phyloP scores from a whole-genome alignment of 2,329 filamentous ascomycete genomes.

The Fusarium sp. region DNA sequence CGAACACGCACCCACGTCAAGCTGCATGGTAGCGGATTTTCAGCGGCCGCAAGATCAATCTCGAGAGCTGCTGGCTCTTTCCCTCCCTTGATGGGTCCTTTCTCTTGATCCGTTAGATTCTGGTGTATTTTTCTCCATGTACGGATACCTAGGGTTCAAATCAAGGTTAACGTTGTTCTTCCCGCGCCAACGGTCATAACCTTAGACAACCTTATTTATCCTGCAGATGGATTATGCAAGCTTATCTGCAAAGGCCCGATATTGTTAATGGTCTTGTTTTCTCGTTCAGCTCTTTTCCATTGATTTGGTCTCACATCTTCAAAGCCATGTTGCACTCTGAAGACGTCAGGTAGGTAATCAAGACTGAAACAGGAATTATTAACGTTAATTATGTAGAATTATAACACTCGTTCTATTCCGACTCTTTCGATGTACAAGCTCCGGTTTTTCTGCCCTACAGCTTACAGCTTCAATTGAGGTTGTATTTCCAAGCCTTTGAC shows the following conservation, averaged over 20 bases:
- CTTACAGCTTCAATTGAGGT: slow-evolving; percentile 10
- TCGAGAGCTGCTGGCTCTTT: not conserved
- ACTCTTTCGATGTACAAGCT: too few relatives aligned
- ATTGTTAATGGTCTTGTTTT: not conserved
- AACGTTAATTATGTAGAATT: too few relatives aligned
- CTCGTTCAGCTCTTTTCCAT: too few relatives aligned
- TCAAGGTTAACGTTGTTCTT: slow-evolving; percentile 28
- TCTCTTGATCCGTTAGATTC: not conserved
- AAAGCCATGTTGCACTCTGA: not conserved
- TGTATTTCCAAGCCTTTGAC: slow-evolving; percentile 33
- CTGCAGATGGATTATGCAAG: slow-evolving; percentile 25
- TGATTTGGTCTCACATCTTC: too few relatives aligned
- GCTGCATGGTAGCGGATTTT: slow-evolving; percentile 13
- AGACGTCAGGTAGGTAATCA: not conserved
- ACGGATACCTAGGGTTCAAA: slow-evolving; percentile 21
- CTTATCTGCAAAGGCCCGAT: slow-evolving; percentile 11
- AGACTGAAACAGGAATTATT: too few relatives aligned
- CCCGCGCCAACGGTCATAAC: slow-evolving; percentile 23
- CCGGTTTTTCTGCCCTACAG: too few relatives aligned
- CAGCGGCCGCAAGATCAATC: not conserved
- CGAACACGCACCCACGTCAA: slow-evolving; percentile 22
- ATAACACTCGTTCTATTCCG: too few relatives aligned
- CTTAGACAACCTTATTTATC: slow-evolving; percentile 27
- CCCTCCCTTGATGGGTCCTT: slow-evolving; percentile 14
- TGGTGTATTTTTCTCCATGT: slow-evolving; percentile 30